Evolutionary conservation across 2,329 filamentous ascomycete species (phyloP).

Genomic region (Fusarium pseudocircinatum): DNA sequence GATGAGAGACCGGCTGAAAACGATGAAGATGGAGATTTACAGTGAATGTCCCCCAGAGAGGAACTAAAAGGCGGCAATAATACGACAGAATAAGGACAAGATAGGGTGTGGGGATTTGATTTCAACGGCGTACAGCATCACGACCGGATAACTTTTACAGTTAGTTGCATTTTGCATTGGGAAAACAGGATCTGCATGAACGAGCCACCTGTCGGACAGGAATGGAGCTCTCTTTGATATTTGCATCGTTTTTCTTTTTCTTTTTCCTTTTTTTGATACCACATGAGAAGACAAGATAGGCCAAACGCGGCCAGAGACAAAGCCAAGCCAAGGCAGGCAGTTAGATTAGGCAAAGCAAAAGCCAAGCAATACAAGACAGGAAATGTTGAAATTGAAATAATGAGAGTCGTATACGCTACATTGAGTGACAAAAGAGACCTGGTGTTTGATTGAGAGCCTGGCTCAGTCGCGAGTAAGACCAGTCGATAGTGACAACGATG

Average conservation of each 20-base stretch:
- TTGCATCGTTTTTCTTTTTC: constrained; percentile 25
- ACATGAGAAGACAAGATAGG: constrained; percentile 31
- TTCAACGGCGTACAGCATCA: constrained; percentile 40
- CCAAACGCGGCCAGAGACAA: constrained; percentile 19
- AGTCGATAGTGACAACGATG: not conserved
- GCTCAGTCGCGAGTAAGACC: not conserved
- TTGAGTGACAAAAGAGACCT: not conserved
- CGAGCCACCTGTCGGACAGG: constrained; percentile 31
- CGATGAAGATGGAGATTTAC: constrained; percentile 70
- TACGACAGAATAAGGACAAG: constrained; percentile 13
- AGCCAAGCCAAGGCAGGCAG: constrained; percentile 3
- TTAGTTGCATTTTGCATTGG: constrained; percentile 39
- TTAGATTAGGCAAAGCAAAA: constrained; percentile 35
- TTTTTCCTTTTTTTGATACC: constrained; percentile 34
- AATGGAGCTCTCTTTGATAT: constrained; percentile 39
- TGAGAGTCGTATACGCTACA: not conserved
- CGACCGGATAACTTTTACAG: constrained; percentile 41
- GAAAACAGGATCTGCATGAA: constrained; percentile 41
- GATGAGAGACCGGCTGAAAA: constrained; percentile 63
- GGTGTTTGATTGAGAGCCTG: not conserved
- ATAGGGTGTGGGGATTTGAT: constrained; percentile 11
- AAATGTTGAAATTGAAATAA: constrained; percentile 30
- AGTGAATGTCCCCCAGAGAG: constrained; percentile 51
- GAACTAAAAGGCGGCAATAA: constrained; percentile 35
- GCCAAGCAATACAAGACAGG: constrained; percentile 41